These are phyloP conservation scores for Penicillium sp. DNA, from an alignment of 2,329 filamentous ascomycete species.

Conservation along the genomic window DNA sequence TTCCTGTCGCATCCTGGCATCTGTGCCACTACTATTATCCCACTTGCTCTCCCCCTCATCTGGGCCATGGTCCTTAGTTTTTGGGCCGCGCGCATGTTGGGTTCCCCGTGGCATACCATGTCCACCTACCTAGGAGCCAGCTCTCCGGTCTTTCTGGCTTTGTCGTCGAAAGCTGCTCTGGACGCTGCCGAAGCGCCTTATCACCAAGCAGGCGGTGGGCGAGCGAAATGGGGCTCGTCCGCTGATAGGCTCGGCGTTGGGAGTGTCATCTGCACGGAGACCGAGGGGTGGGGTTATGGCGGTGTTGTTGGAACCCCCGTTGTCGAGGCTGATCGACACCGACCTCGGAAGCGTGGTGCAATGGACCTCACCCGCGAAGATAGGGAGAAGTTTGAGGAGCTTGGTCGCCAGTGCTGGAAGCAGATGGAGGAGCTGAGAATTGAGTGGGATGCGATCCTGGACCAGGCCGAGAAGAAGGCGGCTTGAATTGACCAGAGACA, in stretches of 20 bases:
- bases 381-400: constrained; percentile 37
- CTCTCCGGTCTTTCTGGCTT: constrained; percentile 71
- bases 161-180: constrained; percentile 54
- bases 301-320: constrained; percentile 52
- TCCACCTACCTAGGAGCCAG: constrained; percentile 71
- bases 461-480: constrained; percentile 27
- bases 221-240: constrained; percentile 81
- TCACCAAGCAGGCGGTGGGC: constrained; percentile 56
- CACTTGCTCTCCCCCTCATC: constrained; percentile 64
- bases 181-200: constrained; percentile 41
- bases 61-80: constrained; percentile 65
- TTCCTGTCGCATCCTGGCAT: constrained; percentile 85
- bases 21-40: constrained; percentile 74
- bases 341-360: constrained; percentile 56
- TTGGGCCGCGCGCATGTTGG: constrained; percentile 68
- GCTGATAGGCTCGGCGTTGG: constrained; percentile 56
- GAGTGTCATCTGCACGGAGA: constrained; percentile 70
- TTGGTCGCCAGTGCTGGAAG: constrained; percentile 40
- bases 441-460: constrained; percentile 39
- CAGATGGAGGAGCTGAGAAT: constrained; percentile 42
- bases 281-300: constrained; percentile 74
- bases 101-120: constrained; percentile 82
- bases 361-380: constrained; percentile 51
- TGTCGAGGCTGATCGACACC: constrained; percentile 48
- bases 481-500: constrained; percentile 1